phyloP scores from a whole-genome alignment of 2,329 filamentous ascomycete species.

The Ascochyta viciae-villosae region DNA sequence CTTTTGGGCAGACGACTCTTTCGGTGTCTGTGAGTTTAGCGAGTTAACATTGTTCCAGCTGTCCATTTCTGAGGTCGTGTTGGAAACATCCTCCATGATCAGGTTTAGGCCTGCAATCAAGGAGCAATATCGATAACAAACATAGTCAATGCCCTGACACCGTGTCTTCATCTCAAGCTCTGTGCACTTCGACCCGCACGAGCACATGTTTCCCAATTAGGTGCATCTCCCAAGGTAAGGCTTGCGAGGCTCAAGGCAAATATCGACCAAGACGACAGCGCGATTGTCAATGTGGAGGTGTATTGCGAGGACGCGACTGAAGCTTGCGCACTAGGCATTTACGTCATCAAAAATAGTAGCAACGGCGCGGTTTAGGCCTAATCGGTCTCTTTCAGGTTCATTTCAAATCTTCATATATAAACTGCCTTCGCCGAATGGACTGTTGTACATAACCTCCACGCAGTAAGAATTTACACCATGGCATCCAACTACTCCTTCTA shows the following conservation, averaged over 20 bases:
- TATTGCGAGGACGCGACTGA: not conserved
- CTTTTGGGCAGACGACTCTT: too few relatives aligned
- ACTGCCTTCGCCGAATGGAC: too few relatives aligned
- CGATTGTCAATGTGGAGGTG: not conserved
- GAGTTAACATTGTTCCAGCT: too few relatives aligned
- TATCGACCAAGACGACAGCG: not conserved
- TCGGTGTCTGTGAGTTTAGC: too few relatives aligned
- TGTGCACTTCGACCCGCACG: not conserved
- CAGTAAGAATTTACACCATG: slow-evolving; percentile 16
- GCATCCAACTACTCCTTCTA: slow-evolving; percentile 35
- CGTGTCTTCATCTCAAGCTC: not conserved
- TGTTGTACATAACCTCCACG: not conserved
- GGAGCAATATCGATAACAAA: not conserved
- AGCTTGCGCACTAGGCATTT: not conserved
- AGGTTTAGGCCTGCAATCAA: too few relatives aligned
- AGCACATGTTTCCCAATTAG: not conserved
- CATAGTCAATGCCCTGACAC: not conserved
- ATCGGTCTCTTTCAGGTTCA: too few relatives aligned
- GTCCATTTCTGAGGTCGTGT: not conserved
- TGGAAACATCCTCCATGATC: not conserved
- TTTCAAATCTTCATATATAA: too few relatives aligned
- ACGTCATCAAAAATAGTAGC: not conserved
- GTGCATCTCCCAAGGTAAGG: not conserved
- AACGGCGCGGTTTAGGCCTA: too few relatives aligned
- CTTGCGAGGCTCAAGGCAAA: not conserved